A percentile compares a stretch with the other conserved stretches of the same genome.
Conservation (phyloP, 257 asterid genomes). For the Solanum chilense region DNA sequence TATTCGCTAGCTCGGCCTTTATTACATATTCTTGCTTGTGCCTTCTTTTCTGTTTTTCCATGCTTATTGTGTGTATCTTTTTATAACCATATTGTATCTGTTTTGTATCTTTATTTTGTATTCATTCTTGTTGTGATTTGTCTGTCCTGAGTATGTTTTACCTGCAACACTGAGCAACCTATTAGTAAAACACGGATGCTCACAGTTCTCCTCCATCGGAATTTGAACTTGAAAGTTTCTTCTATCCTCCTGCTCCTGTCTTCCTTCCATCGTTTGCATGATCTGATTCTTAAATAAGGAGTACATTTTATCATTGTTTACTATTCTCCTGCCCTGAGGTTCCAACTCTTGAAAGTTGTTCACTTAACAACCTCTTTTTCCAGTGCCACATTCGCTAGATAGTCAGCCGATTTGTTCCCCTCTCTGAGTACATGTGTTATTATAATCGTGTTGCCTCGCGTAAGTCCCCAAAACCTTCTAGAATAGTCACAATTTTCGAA, state of each 20-base stretch:
- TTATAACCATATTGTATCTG: not conserved
- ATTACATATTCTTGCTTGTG: not conserved
- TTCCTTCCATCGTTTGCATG: not conserved
- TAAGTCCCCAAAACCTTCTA: too few species aligned
- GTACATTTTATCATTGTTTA: not conserved
- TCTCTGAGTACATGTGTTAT: too few species aligned
- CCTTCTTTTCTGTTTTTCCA: not conserved
- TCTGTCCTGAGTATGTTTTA: not conserved
- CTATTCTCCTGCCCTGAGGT: not conserved
- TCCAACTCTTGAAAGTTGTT: not conserved
- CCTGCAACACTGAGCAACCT: not conserved
- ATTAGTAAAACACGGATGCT: not conserved
- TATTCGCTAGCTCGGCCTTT: not conserved
- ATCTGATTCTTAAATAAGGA: not conserved
- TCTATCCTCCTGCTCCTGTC: not conserved
- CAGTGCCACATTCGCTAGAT: too few species aligned
- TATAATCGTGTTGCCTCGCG: too few species aligned
- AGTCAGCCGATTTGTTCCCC: too few species aligned
- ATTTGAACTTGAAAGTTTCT: not conserved
- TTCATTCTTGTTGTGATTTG: not conserved
- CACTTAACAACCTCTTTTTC: too few species aligned
- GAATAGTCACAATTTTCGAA: too few species aligned
- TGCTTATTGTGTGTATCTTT: not conserved
- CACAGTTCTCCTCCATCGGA: not conserved
- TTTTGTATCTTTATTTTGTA: not conserved